Evolutionary conservation across 2,329 filamentous ascomycete genomes (phyloP), one percentile per base, ranked within the genome.

Genomic region (Emergomyces orientalis): DNA sequence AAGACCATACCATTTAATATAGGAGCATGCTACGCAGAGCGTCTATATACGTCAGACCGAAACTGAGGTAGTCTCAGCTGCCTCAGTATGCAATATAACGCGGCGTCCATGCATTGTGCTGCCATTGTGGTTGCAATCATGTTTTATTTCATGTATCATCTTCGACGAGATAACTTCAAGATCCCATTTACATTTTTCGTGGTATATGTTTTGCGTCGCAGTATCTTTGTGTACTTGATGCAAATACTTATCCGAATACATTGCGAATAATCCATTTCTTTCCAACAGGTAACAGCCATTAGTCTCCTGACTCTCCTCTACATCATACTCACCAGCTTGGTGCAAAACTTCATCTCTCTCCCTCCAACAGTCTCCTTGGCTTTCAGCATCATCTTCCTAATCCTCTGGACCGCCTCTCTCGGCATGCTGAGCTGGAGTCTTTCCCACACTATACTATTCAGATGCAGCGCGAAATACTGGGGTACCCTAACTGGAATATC

Each of bases 121-220:
- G n/a, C 37, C 56, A 45, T 59, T 32, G 56, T 59, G 56, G 41
- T 32, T 4, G 76, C 74, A 37, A 82, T 86, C 59, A 79, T 85
- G 71, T 74, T 75, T 63, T 82, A 80, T 66, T 86, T 86, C 72
- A 78, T 82, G 65, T 80, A 76, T 66, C 80, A 84, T 66, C 76
- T 86, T 27, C 76, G 76, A 25, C 74, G 76, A 54, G 81, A 82
- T 65, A 72, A 79, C 58, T 83, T 79, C 72, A 77, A 76, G 55
- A 74, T 83, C 3, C 84, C 84, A 0, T 86, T 82, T 80, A 83
- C 83, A 2, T 86, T 86, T 69, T 76, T 86, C 22, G 73, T 85
- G 64, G 83, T 86, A 77, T 65, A 78, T 67, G 45, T 62, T 32
- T 62, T 32, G 39, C n/a, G n/a, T 27, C 11, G 7, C 22, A 25